phyloP scores from a whole-genome alignment of 805 yeast species.

The Kodamaea sagamina region DNA sequence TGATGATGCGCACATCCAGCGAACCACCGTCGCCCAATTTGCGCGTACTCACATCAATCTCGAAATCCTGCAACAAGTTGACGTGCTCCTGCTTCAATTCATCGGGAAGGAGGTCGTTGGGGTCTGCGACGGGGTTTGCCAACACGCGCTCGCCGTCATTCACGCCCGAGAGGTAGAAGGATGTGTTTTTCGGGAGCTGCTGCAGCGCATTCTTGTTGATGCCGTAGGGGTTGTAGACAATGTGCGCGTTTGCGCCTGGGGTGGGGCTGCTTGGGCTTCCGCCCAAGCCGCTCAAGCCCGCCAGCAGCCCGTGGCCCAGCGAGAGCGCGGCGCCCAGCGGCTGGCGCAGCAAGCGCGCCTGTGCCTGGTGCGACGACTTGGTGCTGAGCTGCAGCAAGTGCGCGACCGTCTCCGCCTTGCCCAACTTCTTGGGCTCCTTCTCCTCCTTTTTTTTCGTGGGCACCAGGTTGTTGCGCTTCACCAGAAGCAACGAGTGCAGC shows the following conservation, averaged over 20 bases:
- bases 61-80: conserved; percentile 57
- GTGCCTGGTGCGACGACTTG: conserved; percentile 15
- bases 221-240: conserved; percentile 70
- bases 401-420: conserved; percentile 37
- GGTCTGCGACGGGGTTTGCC: conserved; percentile 63
- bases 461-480: conserved; percentile 12
- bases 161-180: conserved; percentile 31
- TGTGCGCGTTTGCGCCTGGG: conserved; percentile 22
- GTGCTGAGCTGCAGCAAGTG: conserved; percentile 36
- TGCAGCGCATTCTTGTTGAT: conserved; percentile 34
- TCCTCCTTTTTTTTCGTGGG: not conserved
- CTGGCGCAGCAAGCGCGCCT: conserved; percentile 7
- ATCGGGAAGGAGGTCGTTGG: conserved; percentile 62
- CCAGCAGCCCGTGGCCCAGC: conserved; percentile 3
- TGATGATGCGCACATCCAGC: conserved; percentile 56
- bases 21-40: conserved; percentile 75
- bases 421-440: conserved; percentile 17
- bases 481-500: conserved; percentile 14
- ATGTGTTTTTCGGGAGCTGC: conserved; percentile 26
- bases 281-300: conserved; percentile 6
- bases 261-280: conserved; percentile 11
- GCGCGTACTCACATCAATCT: conserved; percentile 38
- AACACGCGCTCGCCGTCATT: conserved; percentile 49
- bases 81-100: conserved; percentile 50
- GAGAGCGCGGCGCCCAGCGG: not conserved